Percentiles rank a stretch among this genome's conserved stretches.
Conservation (phyloP, 2,329 filamentous ascomycete species). For the Phoma sp. region DNA sequence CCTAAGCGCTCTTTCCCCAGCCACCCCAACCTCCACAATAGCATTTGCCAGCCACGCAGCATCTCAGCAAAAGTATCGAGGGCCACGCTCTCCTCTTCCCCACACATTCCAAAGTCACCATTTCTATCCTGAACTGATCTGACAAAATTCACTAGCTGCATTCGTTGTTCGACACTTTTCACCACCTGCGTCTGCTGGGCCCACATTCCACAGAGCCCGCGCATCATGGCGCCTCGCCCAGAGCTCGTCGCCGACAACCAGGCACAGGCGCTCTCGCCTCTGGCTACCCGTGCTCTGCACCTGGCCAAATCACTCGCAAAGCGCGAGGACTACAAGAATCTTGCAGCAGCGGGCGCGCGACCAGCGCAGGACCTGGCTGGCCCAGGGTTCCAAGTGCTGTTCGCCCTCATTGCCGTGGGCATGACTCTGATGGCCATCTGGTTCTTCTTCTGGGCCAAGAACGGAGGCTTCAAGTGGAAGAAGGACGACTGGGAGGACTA, state of each 20-base stretch:
- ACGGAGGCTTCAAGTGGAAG: conserved; percentile 90
- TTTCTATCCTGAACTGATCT: conserved; percentile 5
- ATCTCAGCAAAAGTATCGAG: conserved; percentile 11
- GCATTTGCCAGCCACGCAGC: conserved; percentile 13
- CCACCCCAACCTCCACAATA: conserved; percentile 16
- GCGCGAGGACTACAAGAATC: conserved; percentile 30
- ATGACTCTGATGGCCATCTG: conserved; percentile 82
- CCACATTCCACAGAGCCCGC: conserved; percentile 22
- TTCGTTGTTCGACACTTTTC: conserved; percentile 11
- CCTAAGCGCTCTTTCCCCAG: too few species aligned
- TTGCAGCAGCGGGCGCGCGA: conserved; percentile 45
- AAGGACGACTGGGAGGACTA: conserved; percentile 96
- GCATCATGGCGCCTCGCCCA: conserved; percentile 43
- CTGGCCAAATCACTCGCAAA: conserved; percentile 41
- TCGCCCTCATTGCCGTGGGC: conserved; percentile 79
- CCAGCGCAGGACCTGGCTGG: conserved; percentile 54
- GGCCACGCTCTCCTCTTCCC: conserved; percentile 13
- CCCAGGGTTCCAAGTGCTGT: conserved; percentile 78
- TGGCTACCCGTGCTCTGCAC: conserved; percentile 39
- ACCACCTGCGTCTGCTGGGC: conserved; percentile 18
- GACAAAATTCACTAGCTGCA: conserved; percentile 11
- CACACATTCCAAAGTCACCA: conserved; percentile 17
- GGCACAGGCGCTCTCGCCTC: conserved; percentile 34
- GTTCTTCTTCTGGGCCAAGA: conserved; percentile 98
- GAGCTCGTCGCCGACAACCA: conserved; percentile 28